Evolutionary conservation across 2,329 filamentous ascomycete species (phyloP).

Genomic region (Alternaria arbusti): DNA sequence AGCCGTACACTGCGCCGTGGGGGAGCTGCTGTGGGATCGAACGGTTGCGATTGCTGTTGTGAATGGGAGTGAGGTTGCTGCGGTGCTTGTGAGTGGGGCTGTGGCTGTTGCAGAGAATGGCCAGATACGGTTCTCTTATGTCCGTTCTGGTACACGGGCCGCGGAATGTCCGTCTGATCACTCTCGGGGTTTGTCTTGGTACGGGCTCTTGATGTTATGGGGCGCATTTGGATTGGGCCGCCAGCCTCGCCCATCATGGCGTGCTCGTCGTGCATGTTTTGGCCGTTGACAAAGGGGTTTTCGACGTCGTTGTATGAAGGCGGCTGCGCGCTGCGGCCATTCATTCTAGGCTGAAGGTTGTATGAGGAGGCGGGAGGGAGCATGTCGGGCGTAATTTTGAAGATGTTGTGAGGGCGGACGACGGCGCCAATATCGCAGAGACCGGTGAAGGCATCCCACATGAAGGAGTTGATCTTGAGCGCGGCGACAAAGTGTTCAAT

Average conservation of each 20-base stretch:
- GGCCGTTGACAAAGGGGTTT: conserved; percentile 56
- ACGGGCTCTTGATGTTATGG: conserved; percentile 49
- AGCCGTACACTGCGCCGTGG: conserved; percentile 54
- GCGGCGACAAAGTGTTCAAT: conserved; percentile 87
- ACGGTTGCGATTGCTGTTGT: conserved; percentile 26
- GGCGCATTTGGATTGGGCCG: conserved; percentile 45
- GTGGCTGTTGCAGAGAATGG: conserved; percentile 60
- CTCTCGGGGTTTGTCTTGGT: conserved; percentile 50
- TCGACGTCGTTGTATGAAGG: conserved; percentile 49
- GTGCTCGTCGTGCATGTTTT: conserved; percentile 52
- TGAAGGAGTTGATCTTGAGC: conserved; percentile 88
- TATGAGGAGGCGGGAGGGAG: conserved; percentile 50
- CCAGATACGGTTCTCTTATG: conserved; percentile 94
- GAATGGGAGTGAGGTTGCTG: neutral
- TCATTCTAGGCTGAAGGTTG: conserved; percentile 51
- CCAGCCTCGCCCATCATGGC: conserved; percentile 49
- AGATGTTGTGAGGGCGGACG: conserved; percentile 84
- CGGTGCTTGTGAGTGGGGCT: neutral
- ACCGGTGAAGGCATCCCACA: conserved; percentile 95
- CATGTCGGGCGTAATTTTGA: conserved; percentile 74
- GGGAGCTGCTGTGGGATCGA: conserved; percentile 53
- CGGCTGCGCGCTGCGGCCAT: conserved; percentile 48
- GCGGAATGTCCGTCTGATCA: conserved; percentile 47
- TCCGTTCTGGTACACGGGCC: conserved; percentile 57
- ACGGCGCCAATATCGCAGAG: conserved; percentile 84